Evolutionary conservation across 2,329 filamentous ascomycete genomes (phyloP), one percentile per base, ranked within the genome.

Genomic region (Neophaeococcomyces mojaviensis): DNA sequence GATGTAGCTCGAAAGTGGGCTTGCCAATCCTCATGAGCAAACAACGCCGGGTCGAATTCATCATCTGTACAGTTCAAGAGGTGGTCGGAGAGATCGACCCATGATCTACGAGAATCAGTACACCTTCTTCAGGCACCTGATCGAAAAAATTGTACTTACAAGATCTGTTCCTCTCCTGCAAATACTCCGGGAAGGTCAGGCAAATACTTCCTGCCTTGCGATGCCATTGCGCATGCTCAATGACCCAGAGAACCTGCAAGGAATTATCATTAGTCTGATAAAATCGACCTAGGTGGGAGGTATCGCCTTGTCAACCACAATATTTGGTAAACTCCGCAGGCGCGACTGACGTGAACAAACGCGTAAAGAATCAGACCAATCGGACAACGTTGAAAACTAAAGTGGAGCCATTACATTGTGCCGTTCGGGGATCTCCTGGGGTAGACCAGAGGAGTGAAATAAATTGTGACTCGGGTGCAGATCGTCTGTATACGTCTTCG

Each of bases 1-100:
- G 55, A 86, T 82, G 54, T 82, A 78, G 19, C 32, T 22, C 24
- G 41, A n/a, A 44, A 10, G n/a, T 36, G 41, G 16, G 19, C 18
- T 15, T 34, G 31, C 7, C 35, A 32, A 15, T 24, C 18, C 19
- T 36, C 41, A 22, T 37, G 5, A 4, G n/a, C 16, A 7, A 44
- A 22, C 3, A 36, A n/a, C 2, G 32, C 18, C 18, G 13, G 7
- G 33, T 36, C 33, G 9, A 15, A n/a, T 5, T 26, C 41, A 15
- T 9, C 7, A 8, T 28, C 10, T 2, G 15, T 18, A n/a, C 30
- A n/a, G 13, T 10, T 20, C 41, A 32, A 37, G 12, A 33, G 7
- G 19, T 44, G 33, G 3, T 26, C 16, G 8, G 41, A 33, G 10
- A 44, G 32, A 12, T 44, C 22, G 18, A 26, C 7, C 41, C 41